Conservation (phyloP, 2,329 filamentous ascomycete species). For the Exophiala sideris region DNA sequence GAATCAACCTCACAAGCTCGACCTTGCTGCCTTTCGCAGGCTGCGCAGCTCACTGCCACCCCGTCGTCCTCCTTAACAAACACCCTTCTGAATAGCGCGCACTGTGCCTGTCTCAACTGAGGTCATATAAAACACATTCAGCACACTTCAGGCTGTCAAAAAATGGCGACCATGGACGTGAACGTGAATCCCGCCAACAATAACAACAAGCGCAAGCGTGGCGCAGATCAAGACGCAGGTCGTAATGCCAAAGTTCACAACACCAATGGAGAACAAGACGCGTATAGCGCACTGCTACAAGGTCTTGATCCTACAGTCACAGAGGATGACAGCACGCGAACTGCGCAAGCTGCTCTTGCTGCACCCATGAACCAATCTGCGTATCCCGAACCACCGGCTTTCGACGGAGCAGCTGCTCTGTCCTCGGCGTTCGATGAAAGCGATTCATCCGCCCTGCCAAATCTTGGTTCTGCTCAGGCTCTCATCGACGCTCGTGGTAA, state of each 20-base stretch:
- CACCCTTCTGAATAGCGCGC: background rate
- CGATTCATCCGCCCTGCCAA: constrained; percentile 33
- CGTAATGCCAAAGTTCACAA: constrained; percentile 21
- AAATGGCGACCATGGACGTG: background rate
- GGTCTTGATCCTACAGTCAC: constrained; percentile 44
- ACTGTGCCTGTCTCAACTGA: background rate
- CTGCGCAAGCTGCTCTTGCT: constrained; percentile 46
- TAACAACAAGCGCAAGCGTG: constrained; percentile 29
- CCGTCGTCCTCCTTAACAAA: constrained; percentile 18
- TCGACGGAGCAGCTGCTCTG: constrained; percentile 33
- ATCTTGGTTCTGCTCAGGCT: constrained; percentile 30
- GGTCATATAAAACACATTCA: background rate
- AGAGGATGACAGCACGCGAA: constrained; percentile 40
- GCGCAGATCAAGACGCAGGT: constrained; percentile 21
- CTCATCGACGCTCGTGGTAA: constrained; percentile 37
- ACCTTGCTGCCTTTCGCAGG: constrained; percentile 26
- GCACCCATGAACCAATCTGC: constrained; percentile 44
- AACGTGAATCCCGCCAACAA: constrained; percentile 2
- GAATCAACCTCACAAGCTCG: constrained; percentile 5
- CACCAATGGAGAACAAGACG: constrained; percentile 32
- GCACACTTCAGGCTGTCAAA: background rate
- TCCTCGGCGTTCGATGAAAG: constrained; percentile 16
- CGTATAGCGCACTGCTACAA: constrained; percentile 47
- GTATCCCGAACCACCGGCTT: constrained; percentile 41
- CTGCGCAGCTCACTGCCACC: constrained; percentile 27